Base-by-base conservation (phyloP, 83 land plant species). In the Diphasiastrum complanatum region DNA sequence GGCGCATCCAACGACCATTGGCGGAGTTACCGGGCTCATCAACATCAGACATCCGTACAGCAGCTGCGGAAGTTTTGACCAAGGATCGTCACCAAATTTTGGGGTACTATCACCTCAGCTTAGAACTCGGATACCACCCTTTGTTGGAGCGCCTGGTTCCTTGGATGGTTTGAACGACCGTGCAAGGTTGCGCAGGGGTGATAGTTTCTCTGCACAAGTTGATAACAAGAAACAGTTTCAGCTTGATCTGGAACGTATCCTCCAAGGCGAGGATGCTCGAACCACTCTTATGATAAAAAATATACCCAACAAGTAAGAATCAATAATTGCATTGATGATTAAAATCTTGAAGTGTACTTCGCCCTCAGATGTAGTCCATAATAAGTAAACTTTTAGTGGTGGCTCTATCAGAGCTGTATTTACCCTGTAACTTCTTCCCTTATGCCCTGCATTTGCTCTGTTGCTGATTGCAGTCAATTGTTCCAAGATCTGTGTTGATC, bases 181-280 rank as follows among this genome's bases (percentile, higher is more conserved):
- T 55, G 20, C 35, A 20, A 55, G 59, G 31, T 27, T 16, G 11
- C 59, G 59, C 16, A 20, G 31, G 14, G 16, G 38, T 30, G 59
- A 55, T 26, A 24, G 35, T 14, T n/a, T n/a, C n/a, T n/a, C 53
- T 50, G 0, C 20, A 18, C 59, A 6, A 27, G 59, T 35, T 14
- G 28, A 55, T 20, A 27, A 55, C 59, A 55, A 55, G 28, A 55
- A 55, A 30, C 20, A 55, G 59, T 55, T 27, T 30, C 59, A 55
- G 34, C 59, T 55, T 25, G 59, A 55, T 30, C 31, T 55, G 59
- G 59, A 55, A 16, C 43, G 59, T 32, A 55, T 55, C 27, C 59
- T 55, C 11, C 34, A 30, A 16, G 59, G 59, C 16, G 59, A 55
- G 35, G 59, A 55, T 27, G 0, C 11, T 5, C 34, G 59, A 18